These are phyloP conservation scores for Aspergillus affinis DNA, from an alignment of 495 filamentous ascomycete genomes.

Conservation along the genomic window DNA sequence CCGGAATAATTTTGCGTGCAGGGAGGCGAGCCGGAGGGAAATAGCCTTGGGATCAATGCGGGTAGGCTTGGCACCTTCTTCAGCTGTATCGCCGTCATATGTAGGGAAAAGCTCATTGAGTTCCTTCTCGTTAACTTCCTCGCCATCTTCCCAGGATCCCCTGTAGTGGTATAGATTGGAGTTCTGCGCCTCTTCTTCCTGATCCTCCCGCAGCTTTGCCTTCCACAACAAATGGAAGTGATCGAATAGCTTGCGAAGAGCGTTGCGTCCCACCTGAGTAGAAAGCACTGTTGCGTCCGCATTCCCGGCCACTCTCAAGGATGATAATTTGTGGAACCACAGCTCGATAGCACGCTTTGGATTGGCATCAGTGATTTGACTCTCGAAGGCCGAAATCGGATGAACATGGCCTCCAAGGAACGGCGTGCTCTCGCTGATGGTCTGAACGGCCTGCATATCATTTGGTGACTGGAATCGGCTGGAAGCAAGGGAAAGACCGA, in stretches of 20 bases:
- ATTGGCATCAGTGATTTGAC: slow-evolving; percentile 18
- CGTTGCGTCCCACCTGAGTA: slow-evolving; percentile 26
- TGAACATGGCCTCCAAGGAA: slow-evolving; percentile 57
- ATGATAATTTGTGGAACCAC: slow-evolving; percentile 45
- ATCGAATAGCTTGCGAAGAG: slow-evolving; percentile 55
- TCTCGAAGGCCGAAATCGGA: slow-evolving; percentile 21
- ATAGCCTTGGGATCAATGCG: slow-evolving; percentile 44
- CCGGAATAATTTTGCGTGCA: slow-evolving; percentile 54
- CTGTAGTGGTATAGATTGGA: slow-evolving; percentile 77
- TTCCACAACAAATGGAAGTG: slow-evolving; percentile 78
- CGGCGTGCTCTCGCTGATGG: slow-evolving; percentile 55
- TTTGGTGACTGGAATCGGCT: slow-evolving; percentile 21
- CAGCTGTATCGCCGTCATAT: slow-evolving; percentile 54
- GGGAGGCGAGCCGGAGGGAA: slow-evolving; percentile 48
- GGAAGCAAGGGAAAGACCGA: slow-evolving; percentile 66
- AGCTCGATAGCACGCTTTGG: slow-evolving; percentile 45
- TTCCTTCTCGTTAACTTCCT: slow-evolving; percentile 74
- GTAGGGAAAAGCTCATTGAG: slow-evolving; percentile 78
- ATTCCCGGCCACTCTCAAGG: slow-evolving; percentile 35
- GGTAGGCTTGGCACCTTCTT: slow-evolving; percentile 27
- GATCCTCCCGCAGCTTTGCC: slow-evolving; percentile 66
- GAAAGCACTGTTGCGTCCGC: slow-evolving; percentile 35
- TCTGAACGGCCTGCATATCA: slow-evolving; percentile 27
- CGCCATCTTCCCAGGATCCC: slow-evolving; percentile 69
- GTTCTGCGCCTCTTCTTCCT: slow-evolving; percentile 67